Base-by-base conservation (phyloP, 2,329 filamentous ascomycete genomes). In the Trichophyton verrucosum region DNA sequence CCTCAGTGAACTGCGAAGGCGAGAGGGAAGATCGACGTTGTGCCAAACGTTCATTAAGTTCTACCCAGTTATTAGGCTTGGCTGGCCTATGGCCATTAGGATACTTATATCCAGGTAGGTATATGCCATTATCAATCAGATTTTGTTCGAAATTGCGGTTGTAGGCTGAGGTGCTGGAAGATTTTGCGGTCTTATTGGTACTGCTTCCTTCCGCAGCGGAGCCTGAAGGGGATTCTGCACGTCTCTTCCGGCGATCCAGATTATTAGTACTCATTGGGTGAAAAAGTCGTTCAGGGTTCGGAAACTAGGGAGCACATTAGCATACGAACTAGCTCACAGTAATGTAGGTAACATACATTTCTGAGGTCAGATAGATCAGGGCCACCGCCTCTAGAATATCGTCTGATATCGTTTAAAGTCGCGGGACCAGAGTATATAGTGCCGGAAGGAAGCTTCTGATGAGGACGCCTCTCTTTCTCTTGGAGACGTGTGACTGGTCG, bases 401-500 rank as follows among this genome's bases (percentile, higher is more conserved):
- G n/a, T 20, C 20, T 49, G 2, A 49, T 49, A 7, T 49, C 46
- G n/a, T 22, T 49, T 27, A 49, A 8, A 15, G 9, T 13, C 46
- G n/a, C 46, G 3, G 46, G 46, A 8, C 9, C 22, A 13, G 8
- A 49, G 46, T 44, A 7, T 5, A 44, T 7, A n/a, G 40, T 4
- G 38, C 58, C 33, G 4, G 53, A 57, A 56, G 47, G 30, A 60
- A 57, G 56, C 47, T 24, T 40, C 53, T 62, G 61, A 11, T 9
- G 60, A 57, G 15, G 57, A 51, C 44, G 22, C 55, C 61, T 62
- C 38, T 59, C 38, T 20, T 27, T 44, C 20, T 63, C 61, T 22
- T 60, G 57, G 42, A 62, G 42, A 11, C 55, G 58, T 53, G 58
- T 47, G 44, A 62, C 63, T 36, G 62, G 9, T 27, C 59, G 58